Percentiles rank a stretch among this genome's conserved stretches.
phyloP scores from a whole-genome alignment of 805 yeast species.

The Ogataea neopini region DNA sequence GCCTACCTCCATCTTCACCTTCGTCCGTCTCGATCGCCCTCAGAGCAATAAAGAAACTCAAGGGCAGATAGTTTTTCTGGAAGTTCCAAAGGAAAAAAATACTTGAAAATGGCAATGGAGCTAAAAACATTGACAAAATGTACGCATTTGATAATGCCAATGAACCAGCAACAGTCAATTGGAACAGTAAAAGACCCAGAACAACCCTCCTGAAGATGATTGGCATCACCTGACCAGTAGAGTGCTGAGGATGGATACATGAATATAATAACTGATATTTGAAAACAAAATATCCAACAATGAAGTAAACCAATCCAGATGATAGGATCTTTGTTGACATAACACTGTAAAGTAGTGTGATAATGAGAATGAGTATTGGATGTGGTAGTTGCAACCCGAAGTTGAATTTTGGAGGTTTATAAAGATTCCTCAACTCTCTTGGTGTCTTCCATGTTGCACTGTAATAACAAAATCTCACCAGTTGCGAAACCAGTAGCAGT shows the following conservation, averaged over 20 bases:
- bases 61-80: conserved; percentile 76
- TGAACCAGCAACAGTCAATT: conserved; percentile 90
- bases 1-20: background rate
- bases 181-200: conserved; percentile 79
- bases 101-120: conserved; percentile 76
- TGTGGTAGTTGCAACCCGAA: conserved; percentile 91
- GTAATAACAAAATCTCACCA: conserved; percentile 72
- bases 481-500: conserved; percentile 75
- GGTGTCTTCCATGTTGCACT: conserved; percentile 72
- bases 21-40: conserved; percentile 55
- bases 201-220: conserved; percentile 79
- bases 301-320: conserved; percentile 81
- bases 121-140: conserved; percentile 64
- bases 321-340: conserved; percentile 84
- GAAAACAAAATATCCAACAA: conserved; percentile 83
- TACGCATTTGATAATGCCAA: conserved; percentile 77
- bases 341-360: conserved; percentile 84
- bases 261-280: conserved; percentile 89
- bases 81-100: conserved; percentile 73
- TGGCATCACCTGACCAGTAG: conserved; percentile 97
- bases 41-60: conserved; percentile 82
- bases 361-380: conserved; percentile 81
- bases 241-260: conserved; percentile 93
- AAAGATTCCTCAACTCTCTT: conserved; percentile 70
- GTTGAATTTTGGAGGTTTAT: conserved; percentile 88